A percentile compares a stretch with the other conserved stretches of the same genome.
Evolutionary conservation across 352 stramenopile genomes (phyloP).

Genomic region (Pythium rhizo-oryzae): DNA sequence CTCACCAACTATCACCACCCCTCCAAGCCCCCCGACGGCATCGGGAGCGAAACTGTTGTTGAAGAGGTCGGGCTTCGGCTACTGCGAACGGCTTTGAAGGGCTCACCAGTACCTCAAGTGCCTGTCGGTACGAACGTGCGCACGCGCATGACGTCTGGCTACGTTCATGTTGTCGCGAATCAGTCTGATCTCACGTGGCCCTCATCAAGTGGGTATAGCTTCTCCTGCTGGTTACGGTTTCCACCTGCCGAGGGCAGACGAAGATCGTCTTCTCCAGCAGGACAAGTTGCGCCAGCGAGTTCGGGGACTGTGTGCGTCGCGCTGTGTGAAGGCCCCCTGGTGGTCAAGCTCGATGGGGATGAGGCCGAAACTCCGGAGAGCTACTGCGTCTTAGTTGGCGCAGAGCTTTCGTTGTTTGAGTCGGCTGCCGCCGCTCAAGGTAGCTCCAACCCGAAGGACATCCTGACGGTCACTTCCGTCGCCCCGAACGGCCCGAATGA

Average conservation of each 20-base stretch:
- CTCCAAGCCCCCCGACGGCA: not conserved
- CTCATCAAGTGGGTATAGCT: slow-evolving; percentile 71
- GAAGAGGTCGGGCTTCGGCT: slow-evolving; percentile 53
- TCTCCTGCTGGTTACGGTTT: slow-evolving; percentile 77
- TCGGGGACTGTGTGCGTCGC: slow-evolving; percentile 32
- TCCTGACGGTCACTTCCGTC: slow-evolving; percentile 51
- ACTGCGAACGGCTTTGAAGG: slow-evolving; percentile 45
- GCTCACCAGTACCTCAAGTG: slow-evolving; percentile 50
- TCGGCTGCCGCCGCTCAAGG: slow-evolving; percentile 37
- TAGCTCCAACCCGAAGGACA: slow-evolving; percentile 31
- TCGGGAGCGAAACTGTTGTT: not conserved
- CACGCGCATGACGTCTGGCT: slow-evolving; percentile 52
- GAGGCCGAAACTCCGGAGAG: slow-evolving; percentile 35
- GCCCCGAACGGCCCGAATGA: slow-evolving; percentile 33
- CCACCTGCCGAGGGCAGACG: slow-evolving; percentile 26
- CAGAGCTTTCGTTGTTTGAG: slow-evolving; percentile 57
- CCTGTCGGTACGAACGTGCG: slow-evolving; percentile 57
- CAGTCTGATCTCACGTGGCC: slow-evolving; percentile 64
- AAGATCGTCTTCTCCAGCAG: not conserved
- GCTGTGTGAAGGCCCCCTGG: slow-evolving; percentile 62
- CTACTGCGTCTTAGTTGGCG: slow-evolving; percentile 71
- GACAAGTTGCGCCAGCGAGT: not conserved
- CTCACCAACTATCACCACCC: slow-evolving; percentile 34
- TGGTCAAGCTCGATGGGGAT: slow-evolving; percentile 43
- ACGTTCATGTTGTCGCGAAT: slow-evolving; percentile 64